These are phyloP conservation scores for Aureobasidium sp. DNA, from an alignment of 2,329 filamentous ascomycete genomes.

Conservation along the genomic window DNA sequence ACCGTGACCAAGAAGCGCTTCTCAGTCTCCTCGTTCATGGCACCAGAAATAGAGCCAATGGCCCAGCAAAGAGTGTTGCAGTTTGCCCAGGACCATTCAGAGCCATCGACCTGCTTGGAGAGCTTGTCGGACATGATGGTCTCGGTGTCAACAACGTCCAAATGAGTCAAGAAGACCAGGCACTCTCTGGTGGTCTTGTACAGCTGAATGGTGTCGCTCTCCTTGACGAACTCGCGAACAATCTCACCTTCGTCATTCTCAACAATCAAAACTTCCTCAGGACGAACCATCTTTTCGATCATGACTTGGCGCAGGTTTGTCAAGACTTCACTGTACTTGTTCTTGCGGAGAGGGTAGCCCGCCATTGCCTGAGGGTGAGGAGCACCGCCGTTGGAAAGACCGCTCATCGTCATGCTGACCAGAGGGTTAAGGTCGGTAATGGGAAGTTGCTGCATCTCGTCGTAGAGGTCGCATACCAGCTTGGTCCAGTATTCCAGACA, in stretches of 20 bases:
- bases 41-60: conserved; percentile 94
- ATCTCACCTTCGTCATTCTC: conserved; percentile 99
- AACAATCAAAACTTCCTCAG: conserved; percentile 97
- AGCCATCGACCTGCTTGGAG: conserved; percentile 84
- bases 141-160: conserved; percentile 96
- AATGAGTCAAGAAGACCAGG: conserved; percentile 90
- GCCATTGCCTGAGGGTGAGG: conserved; percentile 76
- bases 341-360: conserved; percentile 90
- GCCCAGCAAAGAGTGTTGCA: conserved; percentile 99
- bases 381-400: conserved; percentile 69
- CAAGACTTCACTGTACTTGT: conserved; percentile 92
- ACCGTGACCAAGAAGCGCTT: conserved; percentile 98
- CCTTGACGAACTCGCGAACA: conserved; percentile 97
- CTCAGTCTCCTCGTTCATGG: conserved; percentile 99
- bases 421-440: conserved; percentile 89
- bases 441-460: conserved; percentile 96
- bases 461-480: conserved; percentile 92
- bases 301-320: conserved; percentile 93
- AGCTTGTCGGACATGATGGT: conserved; percentile 99
- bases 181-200: conserved; percentile 99
- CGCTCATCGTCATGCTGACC: conserved; percentile 63
- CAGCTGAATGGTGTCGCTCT: conserved; percentile 96
- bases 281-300: conserved; percentile 99
- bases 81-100: conserved; percentile 99
- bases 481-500: conserved; percentile 99